A percentile compares a stretch with the other conserved stretches of the same genome.
phyloP scores from a whole-genome alignment of 2,329 filamentous ascomycete genomes.

The Akanthomyces dipterigenus region DNA sequence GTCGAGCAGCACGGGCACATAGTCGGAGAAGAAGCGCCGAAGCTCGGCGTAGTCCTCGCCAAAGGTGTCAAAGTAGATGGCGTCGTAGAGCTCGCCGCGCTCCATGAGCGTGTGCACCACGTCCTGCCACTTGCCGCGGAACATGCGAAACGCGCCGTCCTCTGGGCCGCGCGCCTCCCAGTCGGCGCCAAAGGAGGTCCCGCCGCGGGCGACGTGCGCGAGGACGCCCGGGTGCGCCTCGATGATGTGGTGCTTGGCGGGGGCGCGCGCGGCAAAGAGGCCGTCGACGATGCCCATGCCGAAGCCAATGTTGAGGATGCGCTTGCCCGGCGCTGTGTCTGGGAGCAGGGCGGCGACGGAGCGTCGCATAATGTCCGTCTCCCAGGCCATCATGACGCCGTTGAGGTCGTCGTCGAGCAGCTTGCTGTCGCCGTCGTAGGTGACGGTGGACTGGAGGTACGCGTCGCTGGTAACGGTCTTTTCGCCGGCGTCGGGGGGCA shows the following conservation, averaged over 20 bases:
- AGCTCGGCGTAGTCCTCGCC: slow-evolving; percentile 88
- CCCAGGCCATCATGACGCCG: slow-evolving; percentile 93
- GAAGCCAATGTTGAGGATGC: slow-evolving; percentile 79
- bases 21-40: slow-evolving; percentile 79
- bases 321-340: slow-evolving; percentile 43
- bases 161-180: slow-evolving; percentile 52
- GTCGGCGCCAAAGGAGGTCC: slow-evolving; percentile 40
- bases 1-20: slow-evolving; percentile 72
- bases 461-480: slow-evolving; percentile 54
- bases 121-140: slow-evolving; percentile 73
- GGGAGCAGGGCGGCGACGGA: slow-evolving; percentile 63
- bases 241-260: slow-evolving; percentile 71
- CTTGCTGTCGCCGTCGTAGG: slow-evolving; percentile 58
- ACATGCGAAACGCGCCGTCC: slow-evolving; percentile 65
- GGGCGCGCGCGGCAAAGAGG: slow-evolving; percentile 63
- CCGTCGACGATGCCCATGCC: slow-evolving; percentile 85
- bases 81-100: slow-evolving; percentile 67
- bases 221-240: slow-evolving; percentile 79
- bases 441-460: slow-evolving; percentile 62
- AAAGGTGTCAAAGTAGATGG: slow-evolving; percentile 97
- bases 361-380: slow-evolving; percentile 75
- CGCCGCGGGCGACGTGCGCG: slow-evolving; percentile 46
- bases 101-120: slow-evolving; percentile 62
- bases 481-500: slow-evolving; percentile 30
- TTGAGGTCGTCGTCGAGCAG: slow-evolving; percentile 71